These are phyloP conservation scores for Boletus rubescentipes DNA, from an alignment of 768 basidiomycete genomes.

Conservation along the genomic window DNA sequence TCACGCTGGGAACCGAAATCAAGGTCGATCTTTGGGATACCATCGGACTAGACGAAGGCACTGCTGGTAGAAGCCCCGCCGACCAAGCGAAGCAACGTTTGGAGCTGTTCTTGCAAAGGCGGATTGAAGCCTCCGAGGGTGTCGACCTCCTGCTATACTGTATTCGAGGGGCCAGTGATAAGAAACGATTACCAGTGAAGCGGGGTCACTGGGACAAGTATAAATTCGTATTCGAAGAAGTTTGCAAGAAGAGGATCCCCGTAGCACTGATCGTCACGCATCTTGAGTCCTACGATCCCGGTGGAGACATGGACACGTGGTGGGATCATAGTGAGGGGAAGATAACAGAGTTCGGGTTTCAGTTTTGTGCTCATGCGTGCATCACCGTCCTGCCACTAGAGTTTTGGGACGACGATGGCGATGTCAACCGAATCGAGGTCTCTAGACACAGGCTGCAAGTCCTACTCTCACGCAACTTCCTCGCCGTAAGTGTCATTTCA, in stretches of 20 bases:
- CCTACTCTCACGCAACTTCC: conserved; percentile 4
- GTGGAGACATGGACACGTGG: conserved; percentile 35
- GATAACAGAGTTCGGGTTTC: conserved; percentile 31
- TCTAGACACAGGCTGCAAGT: conserved; percentile 13
- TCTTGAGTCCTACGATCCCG: conserved; percentile 26
- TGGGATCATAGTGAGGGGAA: conserved; percentile 30
- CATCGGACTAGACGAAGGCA: conserved; percentile 34
- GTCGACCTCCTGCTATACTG: conserved; percentile 29
- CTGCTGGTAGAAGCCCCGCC: conserved; percentile 16
- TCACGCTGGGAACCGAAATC: conserved; percentile 15
- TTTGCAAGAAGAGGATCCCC: conserved; percentile 27
- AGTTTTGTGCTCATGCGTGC: conserved; percentile 37
- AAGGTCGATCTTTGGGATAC: conserved; percentile 35
- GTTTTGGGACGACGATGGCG: background rate
- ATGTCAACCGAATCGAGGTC: conserved; percentile 7
- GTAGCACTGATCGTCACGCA: conserved; percentile 27
- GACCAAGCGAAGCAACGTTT: conserved; percentile 17
- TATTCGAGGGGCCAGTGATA: conserved; percentile 23
- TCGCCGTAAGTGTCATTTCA: conserved; percentile 13
- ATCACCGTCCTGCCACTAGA: conserved; percentile 25
- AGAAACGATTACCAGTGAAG: conserved; percentile 16
- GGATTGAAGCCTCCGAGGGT: conserved; percentile 18
- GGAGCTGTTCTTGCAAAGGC: conserved; percentile 28
- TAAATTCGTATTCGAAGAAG: conserved; percentile 19
- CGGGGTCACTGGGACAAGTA: conserved; percentile 20